Conservation (phyloP, 2,329 filamentous ascomycete genomes). For the Dactylonectria estremocensis region DNA sequence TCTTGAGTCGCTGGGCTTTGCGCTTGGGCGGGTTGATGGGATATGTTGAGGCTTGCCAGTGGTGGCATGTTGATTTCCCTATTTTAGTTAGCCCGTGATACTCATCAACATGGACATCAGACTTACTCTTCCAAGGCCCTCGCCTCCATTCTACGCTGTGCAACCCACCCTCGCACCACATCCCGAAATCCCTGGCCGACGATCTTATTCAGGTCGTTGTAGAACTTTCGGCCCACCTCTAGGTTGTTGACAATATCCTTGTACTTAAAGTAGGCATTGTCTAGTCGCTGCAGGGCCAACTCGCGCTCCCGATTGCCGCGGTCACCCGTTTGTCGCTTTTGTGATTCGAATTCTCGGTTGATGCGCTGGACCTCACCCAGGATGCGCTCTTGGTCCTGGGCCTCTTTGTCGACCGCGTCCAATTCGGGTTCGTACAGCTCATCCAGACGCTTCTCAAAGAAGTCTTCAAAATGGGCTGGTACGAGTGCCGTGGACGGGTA, state of each 20-base stretch:
- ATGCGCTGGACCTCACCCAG: constrained; percentile 79
- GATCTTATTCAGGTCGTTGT: constrained; percentile 94
- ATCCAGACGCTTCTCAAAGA: constrained; percentile 87
- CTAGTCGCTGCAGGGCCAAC: constrained; percentile 86
- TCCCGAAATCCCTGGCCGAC: constrained; percentile 86
- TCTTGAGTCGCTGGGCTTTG: constrained; percentile 39
- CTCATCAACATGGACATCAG: not conserved
- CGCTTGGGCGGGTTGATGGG: constrained; percentile 46
- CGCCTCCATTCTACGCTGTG: constrained; percentile 85
- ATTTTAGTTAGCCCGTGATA: constrained; percentile 27
- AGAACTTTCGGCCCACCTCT: constrained; percentile 94
- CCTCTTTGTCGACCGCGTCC: constrained; percentile 79
- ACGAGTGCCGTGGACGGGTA: constrained; percentile 89
- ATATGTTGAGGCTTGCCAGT: constrained; percentile 61
- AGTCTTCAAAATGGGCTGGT: constrained; percentile 90
- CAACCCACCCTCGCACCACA: constrained; percentile 81
- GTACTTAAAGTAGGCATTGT: constrained; percentile 95
- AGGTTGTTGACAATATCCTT: constrained; percentile 95
- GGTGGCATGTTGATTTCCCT: constrained; percentile 69
- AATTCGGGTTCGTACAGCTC: constrained; percentile 84
- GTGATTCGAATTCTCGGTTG: constrained; percentile 83
- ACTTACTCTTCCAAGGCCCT: constrained; percentile 82
- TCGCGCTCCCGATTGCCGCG: constrained; percentile 81
- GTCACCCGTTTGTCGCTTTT: constrained; percentile 76
- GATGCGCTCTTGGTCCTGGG: constrained; percentile 81